Evolutionary conservation across 2,329 filamentous ascomycete species (phyloP), one percentile per base, ranked within the genome.

Genomic region (Aspergillus felis): DNA sequence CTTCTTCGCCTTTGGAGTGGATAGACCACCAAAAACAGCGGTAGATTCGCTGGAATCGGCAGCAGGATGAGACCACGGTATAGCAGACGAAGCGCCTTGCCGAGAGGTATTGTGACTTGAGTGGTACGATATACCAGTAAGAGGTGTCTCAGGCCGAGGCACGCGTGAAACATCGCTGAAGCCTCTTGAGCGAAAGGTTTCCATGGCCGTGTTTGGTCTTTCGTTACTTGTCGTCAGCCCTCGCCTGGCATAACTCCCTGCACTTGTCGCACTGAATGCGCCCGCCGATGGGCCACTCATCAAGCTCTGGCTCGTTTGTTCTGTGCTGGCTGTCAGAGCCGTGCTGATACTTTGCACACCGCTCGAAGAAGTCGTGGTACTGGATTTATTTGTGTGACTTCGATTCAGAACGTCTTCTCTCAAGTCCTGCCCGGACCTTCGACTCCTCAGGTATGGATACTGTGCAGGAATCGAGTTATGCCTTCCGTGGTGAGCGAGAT

Each of bases 251-350:
- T 95, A 85, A 75, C 93, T 97, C 54, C 92, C 94, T 17, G 94
- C 94, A 75, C 94, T 97, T 17, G 94, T 97, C 52, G 92, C 90
- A 72, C 93, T 97, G 74, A 97, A 91, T 12, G 84, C 93, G 52
- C 92, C 87, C 0, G 94, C 94, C 54, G 94, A 97, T 53, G 85
- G 83, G 3, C 93, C 94, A 72, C 93, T 97, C 93, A 97, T 97
- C 47, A 99, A 74, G 67, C 91, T 97, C 66, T 88, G 86, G 65
- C 88, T 87, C 17, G 91, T 97, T 71, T 86, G 87, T 64, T 90
- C 86, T 1, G 89, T 92, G 62, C 87, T 90, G 44, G 82, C 84
- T 62, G 85, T 89, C 57, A 79, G 80, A 65, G 83, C 83, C 6
- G 87, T 90, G 2, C 81, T 80, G 28, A 80, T 85, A 64, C 88